Evolutionary conservation across 2,329 filamentous ascomycete genomes (phyloP).

Genomic region (Pestalotiopsis sp.): DNA sequence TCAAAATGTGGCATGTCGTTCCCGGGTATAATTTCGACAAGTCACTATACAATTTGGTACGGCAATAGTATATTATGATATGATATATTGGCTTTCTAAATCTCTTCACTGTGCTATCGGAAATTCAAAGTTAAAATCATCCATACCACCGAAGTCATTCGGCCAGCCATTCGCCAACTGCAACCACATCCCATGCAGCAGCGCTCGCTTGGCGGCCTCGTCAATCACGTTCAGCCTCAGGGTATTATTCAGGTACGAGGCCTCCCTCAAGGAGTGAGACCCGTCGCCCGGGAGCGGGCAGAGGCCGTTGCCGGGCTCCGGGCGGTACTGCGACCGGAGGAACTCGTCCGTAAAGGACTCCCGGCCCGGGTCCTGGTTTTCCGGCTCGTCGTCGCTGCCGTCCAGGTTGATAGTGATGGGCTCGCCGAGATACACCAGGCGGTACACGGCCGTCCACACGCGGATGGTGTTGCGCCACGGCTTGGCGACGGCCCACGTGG

Average conservation of each 20-base stretch:
- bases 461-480: constrained; percentile 11
- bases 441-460: constrained; percentile 11
- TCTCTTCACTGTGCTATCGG: constrained; percentile 6
- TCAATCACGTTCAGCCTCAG: constrained; percentile 13
- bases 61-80: background rate
- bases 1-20: too few relatives aligned
- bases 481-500: constrained; percentile 8
- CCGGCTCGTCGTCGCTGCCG: constrained; percentile 1
- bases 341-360: constrained; percentile 1
- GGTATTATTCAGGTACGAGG: constrained; percentile 10
- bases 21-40: too few relatives aligned
- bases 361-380: background rate
- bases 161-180: constrained; percentile 14
- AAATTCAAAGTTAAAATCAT: constrained; percentile 8
- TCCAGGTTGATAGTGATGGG: constrained; percentile 10
- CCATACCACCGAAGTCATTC: constrained; percentile 13
- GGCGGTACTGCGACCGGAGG: constrained; percentile 2
- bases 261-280: background rate
- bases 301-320: constrained; percentile 9
- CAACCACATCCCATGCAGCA: constrained; percentile 13
- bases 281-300: constrained; percentile 6
- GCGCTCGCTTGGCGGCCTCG: constrained; percentile 6
- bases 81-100: background rate
- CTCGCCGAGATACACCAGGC: constrained; percentile 10
- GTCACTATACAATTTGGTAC: too few relatives aligned